Evolutionary conservation across 2,329 filamentous ascomycete species (phyloP), one percentile per base, ranked within the genome.

Genomic region (Fusarium sp.): DNA sequence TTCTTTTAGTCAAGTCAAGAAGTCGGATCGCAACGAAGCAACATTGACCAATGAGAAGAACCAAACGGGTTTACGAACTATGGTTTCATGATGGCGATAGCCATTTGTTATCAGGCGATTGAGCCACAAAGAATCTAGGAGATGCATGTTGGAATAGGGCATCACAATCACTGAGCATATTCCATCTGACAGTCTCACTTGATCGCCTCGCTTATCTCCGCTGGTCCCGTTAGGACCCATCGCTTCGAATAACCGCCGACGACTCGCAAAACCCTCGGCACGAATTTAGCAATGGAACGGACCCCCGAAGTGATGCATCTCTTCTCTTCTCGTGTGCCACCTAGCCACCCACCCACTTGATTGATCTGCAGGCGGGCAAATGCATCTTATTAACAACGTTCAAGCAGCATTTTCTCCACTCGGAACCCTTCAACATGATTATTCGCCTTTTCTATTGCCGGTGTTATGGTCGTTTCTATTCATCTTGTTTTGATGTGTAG

Each of bases 301-400:
- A 19, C 60, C 59, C 69, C 33, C 44, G 58, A 74, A 70, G 53
- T 59, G 54, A 75, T 71, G 58, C 66, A 74, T 64, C 66, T 75
- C 32, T 59, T 69, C 69, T 75, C 64, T 28, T 67, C 60, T 64
- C 67, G 54, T 75, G 75, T 77, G 69, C 47, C 74, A 77, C 71
- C 74, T 67, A 73, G 49, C 49, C 49, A 35, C 49, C 73, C 67
- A 74, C 66, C 64, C 70, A 62, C 64, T 70, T 43, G 67, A 77
- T 69, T 46, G 73, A 78, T 77, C 74, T 76, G 76, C 76, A 75
- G 60, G 40, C 58, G 67, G 62, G 57, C 64, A 57, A 67, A 69
- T 76, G 70, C 60, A 67, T 77, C 42, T 64, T 74, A 62, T 62
- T 74, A 75, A 65, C 64, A 75, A 77, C 67, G 69, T 72, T 60